These are phyloP conservation scores for Nitzschia sp. DNA, from an alignment of 108 stramenopile species.

Conservation along the genomic window DNA sequence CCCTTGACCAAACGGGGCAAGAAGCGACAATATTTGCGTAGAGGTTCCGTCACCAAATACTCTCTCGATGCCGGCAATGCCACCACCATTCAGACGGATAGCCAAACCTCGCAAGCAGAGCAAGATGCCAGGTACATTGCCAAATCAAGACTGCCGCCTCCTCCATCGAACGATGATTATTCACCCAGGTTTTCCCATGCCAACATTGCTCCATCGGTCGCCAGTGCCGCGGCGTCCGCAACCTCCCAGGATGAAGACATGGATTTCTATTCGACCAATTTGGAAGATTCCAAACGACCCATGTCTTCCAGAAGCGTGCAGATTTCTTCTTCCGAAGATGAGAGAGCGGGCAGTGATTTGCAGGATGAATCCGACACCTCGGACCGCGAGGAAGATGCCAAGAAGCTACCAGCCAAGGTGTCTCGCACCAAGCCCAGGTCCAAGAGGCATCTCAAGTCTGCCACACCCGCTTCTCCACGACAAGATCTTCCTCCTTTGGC, in stretches of 20 bases:
- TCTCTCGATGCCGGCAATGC: neutral
- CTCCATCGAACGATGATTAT: neutral
- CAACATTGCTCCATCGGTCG: neutral
- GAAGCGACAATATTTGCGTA: neutral
- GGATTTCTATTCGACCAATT: conserved; percentile 5
- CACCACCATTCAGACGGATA: neutral
- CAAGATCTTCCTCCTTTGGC: neutral
- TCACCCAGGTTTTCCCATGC: neutral
- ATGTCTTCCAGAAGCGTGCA: neutral
- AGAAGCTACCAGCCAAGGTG: neutral
- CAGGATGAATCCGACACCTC: neutral
- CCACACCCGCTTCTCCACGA: neutral
- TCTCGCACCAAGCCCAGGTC: neutral
- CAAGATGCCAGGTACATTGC: neutral
- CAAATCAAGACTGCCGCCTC: neutral
- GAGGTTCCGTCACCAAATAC: conserved; percentile 5
- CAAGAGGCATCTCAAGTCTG: neutral
- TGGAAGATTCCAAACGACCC: neutral
- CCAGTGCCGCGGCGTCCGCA: neutral
- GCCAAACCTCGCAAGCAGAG: neutral
- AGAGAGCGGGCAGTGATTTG: neutral
- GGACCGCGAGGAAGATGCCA: neutral
- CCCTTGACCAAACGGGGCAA: neutral
- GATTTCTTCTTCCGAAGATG: neutral
- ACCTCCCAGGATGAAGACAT: neutral